Base-by-base conservation (phyloP, 2,329 filamentous ascomycete species). In the Saccharata proteae region DNA sequence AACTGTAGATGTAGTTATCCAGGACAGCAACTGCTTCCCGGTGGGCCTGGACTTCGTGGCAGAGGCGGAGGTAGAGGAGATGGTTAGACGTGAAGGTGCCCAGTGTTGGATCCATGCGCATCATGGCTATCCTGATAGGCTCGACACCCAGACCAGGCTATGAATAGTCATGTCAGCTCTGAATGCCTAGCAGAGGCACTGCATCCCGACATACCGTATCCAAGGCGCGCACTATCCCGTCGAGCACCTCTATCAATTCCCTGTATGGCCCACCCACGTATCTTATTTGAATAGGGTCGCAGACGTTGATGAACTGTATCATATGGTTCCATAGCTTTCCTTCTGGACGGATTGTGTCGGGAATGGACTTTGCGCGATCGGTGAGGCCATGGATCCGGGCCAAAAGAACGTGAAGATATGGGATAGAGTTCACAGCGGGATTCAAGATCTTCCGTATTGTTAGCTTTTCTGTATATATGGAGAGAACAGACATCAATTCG, bases 31-130 rank as follows among this genome's bases (percentile, higher is more conserved):
- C 57, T 2, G 69, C 73, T 15, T 66, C 62, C 10, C 63, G 60
- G 35, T 72, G 68, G 22, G 56, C 56, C 41, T 69, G 56, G 18
- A 66, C 64, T 31, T 68, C 59, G 29, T 69, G 44, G 26, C 78
- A 77, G 8, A 76, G 49, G 24, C 63, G 69, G 17, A 68, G 62
- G 18, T 82, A 60, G 10, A 56, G 46, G 21, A 77, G 51, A 43
- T 84, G 78, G 16, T 63, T 64, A 4, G 67, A 67, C 4, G 78
- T 84, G 42, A 84, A 72, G 30, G 78, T 69, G 29, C 69, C 69
- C 16, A 69, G 72, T 9, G 67, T 66, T 2, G 78, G 75, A 41
- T 86, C 79, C 35, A 86, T 59, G 32, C 69, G 69, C 9, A 75
- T 55, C 40, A 86, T 65, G 3, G 74, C 76, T 44, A 55, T 51